Evolutionary conservation across 805 yeast species (phyloP), one percentile per base, ranked within the genome.

Genomic region (Candida dajiaensis): DNA sequence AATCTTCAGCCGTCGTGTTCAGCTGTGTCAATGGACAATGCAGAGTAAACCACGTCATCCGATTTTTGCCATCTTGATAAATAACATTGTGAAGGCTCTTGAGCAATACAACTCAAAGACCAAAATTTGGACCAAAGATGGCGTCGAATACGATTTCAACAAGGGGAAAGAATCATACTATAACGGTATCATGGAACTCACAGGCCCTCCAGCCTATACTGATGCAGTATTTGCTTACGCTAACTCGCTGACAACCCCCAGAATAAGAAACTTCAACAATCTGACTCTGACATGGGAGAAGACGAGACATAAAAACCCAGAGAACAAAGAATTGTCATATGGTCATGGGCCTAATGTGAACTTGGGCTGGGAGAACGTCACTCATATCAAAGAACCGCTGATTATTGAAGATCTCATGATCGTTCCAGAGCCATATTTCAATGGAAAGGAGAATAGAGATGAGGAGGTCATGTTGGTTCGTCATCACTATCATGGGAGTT

Each of bases 41-140:
- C 82, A 78, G 60, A 72, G 81, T 21, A 79, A 76, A 55, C 77
- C 80, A 6, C 77, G 81, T 31, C 85, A 80, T 59, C 85, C 85
- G 12, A 65, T 80, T 22, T 68, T 78, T 50, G 71, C 80, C 43
- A 78, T 77, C 52, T 58, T 78, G 40, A 75, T 80, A 47, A 72
- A 79, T 7, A 67, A 65, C 45, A 79, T 80, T 50, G 77, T 76
- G 2, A 78, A 77, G 43, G 62, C 68, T 20, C 77, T 83, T 10
- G 65, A 71, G 19, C 57, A 74, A 40, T 64, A 68, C 38, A 52
- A 58, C 25, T 3, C 11, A 9, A 57, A 64, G 3, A 66, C 66
- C 1, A 58, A 65, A 25, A 65, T 47, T 6, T 43, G 52, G 36
- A 43, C 47, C 3, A 42, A 53, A 28, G 53, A 50, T 13, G 64